Percentiles rank a stretch among this genome's conserved stretches.
Conservation (phyloP, 129 eudicot species). For the Lactuca saligna region DNA sequence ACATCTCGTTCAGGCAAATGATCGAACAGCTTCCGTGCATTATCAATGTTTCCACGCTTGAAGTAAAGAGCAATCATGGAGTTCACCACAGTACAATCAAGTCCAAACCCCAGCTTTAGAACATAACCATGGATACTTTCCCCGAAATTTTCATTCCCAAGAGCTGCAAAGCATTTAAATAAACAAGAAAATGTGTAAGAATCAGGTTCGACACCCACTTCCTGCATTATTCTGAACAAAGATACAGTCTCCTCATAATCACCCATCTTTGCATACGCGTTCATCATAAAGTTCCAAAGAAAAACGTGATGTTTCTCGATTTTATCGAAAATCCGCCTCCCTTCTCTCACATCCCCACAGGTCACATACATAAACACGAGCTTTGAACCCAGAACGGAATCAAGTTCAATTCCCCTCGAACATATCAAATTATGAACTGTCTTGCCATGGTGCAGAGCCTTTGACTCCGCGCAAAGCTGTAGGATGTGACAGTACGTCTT, state of each 20-base stretch:
- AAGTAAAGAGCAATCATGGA: conserved; percentile 51
- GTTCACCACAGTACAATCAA: conserved; percentile 48
- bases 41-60: conserved; percentile 34
- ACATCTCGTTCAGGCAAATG: conserved; percentile 55
- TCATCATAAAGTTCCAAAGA: conserved; percentile 68
- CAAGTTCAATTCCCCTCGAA: conserved; percentile 34
- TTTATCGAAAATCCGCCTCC: conserved; percentile 46
- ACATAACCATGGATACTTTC: conserved; percentile 48
- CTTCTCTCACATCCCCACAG: conserved; percentile 66
- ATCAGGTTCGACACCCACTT: conserved; percentile 51
- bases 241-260: conserved; percentile 45
- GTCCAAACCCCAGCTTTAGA: conserved; percentile 47
- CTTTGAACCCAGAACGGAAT: conserved; percentile 49
- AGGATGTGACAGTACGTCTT: conserved; percentile 48
- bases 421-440: conserved; percentile 42
- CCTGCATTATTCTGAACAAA: conserved; percentile 46
- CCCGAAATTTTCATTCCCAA: conserved; percentile 37
- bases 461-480: conserved; percentile 64
- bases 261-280: conserved; percentile 57
- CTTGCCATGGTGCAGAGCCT: conserved; percentile 48
- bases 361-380: conserved; percentile 74
- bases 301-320: conserved; percentile 51
- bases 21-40: conserved; percentile 61
- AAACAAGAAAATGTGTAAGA: conserved; percentile 55
- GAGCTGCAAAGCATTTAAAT: conserved; percentile 48